Conservation (phyloP, 2,329 filamentous ascomycete species). For the Xylaria sp. region DNA sequence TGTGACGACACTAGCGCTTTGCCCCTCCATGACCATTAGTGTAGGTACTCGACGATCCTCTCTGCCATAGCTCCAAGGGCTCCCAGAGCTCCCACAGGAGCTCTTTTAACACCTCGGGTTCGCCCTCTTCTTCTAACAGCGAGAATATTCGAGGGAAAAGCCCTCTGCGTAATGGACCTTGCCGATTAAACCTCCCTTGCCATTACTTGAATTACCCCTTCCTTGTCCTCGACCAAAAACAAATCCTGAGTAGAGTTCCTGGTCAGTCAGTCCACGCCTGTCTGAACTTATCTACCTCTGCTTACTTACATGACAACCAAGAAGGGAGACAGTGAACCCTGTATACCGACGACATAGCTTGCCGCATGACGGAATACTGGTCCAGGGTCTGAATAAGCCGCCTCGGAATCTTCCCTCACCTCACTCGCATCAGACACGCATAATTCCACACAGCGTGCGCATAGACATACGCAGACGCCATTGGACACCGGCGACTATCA, state of each 20-base stretch:
- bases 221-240: neutral
- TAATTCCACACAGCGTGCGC: neutral
- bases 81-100: constrained; percentile 3
- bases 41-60: constrained; percentile 28
- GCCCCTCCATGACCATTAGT: constrained; percentile 33
- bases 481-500: constrained; percentile 29
- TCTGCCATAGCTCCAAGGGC: constrained; percentile 16
- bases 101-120: neutral
- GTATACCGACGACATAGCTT: constrained; percentile 20
- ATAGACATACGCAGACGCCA: constrained; percentile 17
- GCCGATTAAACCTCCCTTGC: constrained; percentile 8
- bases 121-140: neutral
- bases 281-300: neutral
- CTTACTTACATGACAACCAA: neutral
- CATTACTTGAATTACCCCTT: constrained; percentile 6
- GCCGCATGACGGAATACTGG: constrained; percentile 11
- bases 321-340: constrained; percentile 16
- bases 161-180: neutral
- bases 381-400: constrained; percentile 30
- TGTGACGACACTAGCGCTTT: constrained; percentile 35
- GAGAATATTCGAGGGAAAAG: neutral
- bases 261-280: constrained; percentile 9
- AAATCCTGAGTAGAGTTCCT: constrained; percentile 9
- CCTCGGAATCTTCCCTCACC: constrained; percentile 14
- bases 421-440: constrained; percentile 7